phyloP scores from a whole-genome alignment of 2,329 filamentous ascomycete genomes.

The Penicillium rolfsii region DNA sequence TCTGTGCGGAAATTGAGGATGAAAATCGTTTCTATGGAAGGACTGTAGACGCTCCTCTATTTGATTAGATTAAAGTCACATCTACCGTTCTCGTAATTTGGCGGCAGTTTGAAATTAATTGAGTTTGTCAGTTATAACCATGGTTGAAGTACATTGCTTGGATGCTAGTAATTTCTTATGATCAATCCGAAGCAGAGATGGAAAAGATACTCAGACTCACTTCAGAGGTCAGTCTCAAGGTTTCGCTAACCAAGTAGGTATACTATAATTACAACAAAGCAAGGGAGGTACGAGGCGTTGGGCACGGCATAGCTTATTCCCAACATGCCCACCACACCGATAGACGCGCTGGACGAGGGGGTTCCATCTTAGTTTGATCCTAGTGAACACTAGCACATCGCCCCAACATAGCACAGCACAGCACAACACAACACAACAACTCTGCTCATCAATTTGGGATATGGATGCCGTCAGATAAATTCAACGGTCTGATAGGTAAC shows the following conservation, averaged over 20 bases:
- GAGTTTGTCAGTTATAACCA: neutral
- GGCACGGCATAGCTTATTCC: conserved; percentile 1
- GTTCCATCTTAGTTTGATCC: conserved; percentile 21
- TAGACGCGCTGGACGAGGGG: conserved; percentile 11
- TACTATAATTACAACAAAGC: neutral
- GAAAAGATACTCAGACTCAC: neutral
- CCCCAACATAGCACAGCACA: neutral
- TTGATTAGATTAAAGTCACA: neutral
- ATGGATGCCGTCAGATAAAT: neutral
- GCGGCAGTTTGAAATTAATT: neutral
- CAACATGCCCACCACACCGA: neutral
- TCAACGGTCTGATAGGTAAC: neutral
- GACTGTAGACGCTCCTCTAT: neutral
- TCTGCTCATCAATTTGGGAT: neutral
- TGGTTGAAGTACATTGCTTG: neutral
- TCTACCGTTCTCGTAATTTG: neutral
- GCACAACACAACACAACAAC: neutral
- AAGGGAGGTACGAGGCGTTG: neutral
- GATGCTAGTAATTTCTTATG: neutral
- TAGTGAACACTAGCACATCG: conserved; percentile 16
- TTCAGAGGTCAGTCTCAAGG: neutral
- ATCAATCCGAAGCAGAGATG: neutral
- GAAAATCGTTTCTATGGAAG: neutral
- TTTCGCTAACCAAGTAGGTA: neutral
- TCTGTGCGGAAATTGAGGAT: neutral